Evolutionary conservation across 768 basidiomycete species (phyloP).

Genomic region (Tulasnella sp.): DNA sequence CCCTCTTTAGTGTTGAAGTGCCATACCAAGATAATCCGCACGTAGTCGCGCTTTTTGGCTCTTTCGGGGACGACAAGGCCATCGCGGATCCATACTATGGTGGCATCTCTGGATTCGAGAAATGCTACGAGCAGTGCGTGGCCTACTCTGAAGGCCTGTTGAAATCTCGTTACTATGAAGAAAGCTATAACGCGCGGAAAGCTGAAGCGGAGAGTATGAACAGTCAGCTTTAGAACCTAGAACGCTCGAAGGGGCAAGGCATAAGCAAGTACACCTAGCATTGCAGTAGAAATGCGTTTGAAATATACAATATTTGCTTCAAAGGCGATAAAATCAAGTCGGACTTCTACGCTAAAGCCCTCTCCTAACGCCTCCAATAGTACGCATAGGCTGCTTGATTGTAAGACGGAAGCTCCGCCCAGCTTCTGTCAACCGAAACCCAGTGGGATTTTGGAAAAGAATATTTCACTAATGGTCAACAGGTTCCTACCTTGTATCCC

Average conservation of each 20-base stretch:
- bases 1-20: neutral
- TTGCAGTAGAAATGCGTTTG: neutral
- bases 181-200: neutral
- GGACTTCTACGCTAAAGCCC: neutral
- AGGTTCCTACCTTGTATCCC: too few relatives aligned
- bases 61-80: constrained; percentile 14
- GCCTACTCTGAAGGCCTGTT: constrained; percentile 13
- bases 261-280: neutral
- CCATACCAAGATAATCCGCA: neutral
- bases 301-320: neutral
- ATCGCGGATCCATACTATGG: constrained; percentile 17
- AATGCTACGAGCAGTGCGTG: constrained; percentile 15
- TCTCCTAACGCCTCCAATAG: neutral
- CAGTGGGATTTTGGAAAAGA: too few relatives aligned
- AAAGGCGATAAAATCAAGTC: neutral
- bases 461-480: too few relatives aligned
- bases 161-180: constrained; percentile 5
- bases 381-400: neutral
- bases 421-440: too few relatives aligned
- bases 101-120: constrained; percentile 12
- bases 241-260: neutral
- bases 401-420: too few relatives aligned
- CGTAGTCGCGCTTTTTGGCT: constrained; percentile 14
- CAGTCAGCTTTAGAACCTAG: neutral
- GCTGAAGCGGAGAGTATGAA: neutral